Conservation (phyloP, 2,329 filamentous ascomycete genomes). For the Fusarium bactridioides region DNA sequence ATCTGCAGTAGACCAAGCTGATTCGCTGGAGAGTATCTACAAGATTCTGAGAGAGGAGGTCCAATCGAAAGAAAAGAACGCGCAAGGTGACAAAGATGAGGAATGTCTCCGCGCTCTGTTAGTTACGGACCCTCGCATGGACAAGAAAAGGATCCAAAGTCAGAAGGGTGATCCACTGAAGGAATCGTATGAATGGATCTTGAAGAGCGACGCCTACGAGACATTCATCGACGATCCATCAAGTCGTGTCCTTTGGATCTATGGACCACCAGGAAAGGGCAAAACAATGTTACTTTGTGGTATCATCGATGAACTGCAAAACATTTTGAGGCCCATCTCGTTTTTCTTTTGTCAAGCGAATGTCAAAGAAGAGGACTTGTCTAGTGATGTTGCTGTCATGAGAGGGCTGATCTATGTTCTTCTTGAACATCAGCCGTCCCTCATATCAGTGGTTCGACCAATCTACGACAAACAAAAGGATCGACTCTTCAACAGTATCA, state of each 20-base stretch:
- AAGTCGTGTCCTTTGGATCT: fast-evolving
- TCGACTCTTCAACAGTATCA: fast-evolving
- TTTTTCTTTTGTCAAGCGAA: background rate
- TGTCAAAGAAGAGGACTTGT: background rate
- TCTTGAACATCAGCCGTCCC: fast-evolving
- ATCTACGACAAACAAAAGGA: background rate
- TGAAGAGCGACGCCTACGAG: fast-evolving
- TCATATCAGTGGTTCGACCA: fast-evolving
- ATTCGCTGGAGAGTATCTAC: fast-evolving
- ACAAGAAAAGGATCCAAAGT: background rate
- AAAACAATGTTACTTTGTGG: background rate
- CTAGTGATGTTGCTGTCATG: fast-evolving
- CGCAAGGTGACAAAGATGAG: fast-evolving
- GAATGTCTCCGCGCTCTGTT: fast-evolving
- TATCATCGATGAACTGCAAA: fast-evolving
- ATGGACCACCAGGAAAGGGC: background rate
- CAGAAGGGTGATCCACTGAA: fast-evolving
- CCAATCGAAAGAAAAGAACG: fast-evolving
- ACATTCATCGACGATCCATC: fast-evolving
- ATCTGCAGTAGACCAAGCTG: fast-evolving
- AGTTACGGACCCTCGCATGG: background rate
- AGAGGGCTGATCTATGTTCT: background rate
- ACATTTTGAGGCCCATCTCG: fast-evolving
- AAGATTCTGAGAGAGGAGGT: fast-evolving
- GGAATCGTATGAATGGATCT: background rate